Evolutionary conservation across 78 protist genomes (phyloP).

Genomic region (Cavenderia fasciculata): DNA sequence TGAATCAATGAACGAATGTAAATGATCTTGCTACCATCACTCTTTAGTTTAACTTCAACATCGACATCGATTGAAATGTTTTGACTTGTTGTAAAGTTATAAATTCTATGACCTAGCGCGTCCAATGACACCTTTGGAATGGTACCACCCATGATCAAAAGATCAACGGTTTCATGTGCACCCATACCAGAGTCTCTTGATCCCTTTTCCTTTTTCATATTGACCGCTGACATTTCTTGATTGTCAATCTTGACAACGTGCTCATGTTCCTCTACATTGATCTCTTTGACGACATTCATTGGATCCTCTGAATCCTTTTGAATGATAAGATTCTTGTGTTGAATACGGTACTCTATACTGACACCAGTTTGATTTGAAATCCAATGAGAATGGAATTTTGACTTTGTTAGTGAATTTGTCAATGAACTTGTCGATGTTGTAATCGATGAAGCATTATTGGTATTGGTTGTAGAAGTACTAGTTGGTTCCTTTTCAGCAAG

Average conservation of each 20-base stretch:
- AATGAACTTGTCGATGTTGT: neutral
- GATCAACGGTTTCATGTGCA: conserved; percentile 5
- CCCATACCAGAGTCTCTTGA: conserved; percentile 51
- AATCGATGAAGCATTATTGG: neutral
- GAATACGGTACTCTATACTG: neutral
- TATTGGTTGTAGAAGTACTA: neutral
- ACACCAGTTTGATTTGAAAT: conserved; percentile 45
- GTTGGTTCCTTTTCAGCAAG: neutral
- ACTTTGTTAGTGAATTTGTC: no score
- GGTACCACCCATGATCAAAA: neutral
- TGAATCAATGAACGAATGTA: conserved; percentile 35
- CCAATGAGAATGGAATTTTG: conserved; percentile 75
- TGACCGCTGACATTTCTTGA: neutral
- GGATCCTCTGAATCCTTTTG: neutral
- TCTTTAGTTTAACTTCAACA: conserved; percentile 36
- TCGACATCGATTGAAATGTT: neutral
- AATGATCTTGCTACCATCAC: conserved; percentile 56
- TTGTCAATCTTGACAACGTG: no score
- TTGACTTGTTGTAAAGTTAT: conserved; percentile 1
- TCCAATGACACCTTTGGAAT: conserved; percentile 20
- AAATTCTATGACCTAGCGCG: conserved; percentile 38
- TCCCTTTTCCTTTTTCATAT: conserved; percentile 5
- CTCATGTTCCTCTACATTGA: no score
- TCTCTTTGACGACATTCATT: no score
- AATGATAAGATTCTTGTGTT: no score